Evolutionary conservation across 2,329 filamentous ascomycete species (phyloP), one percentile per base, ranked within the genome.

Genomic region (Colletotrichum sojae): DNA sequence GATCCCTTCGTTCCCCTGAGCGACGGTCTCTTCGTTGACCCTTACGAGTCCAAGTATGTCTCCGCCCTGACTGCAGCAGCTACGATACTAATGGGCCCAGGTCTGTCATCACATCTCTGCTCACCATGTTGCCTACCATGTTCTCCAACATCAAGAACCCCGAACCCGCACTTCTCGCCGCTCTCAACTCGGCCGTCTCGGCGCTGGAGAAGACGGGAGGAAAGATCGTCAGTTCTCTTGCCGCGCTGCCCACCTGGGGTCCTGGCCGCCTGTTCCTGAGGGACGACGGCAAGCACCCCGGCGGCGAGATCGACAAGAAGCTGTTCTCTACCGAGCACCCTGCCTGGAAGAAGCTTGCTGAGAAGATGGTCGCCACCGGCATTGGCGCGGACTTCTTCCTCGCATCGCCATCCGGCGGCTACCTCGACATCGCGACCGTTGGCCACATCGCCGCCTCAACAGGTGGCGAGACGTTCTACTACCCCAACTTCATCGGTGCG

Each of bases 401-500:
- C 74, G 95, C 94, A 22, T 92, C 96, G 12, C 94, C 96, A 1
- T 92, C 93, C 53, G 95, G 95, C 58, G 93, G 93, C 16, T 98
- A 97, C 80, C 88, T 98, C 54, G 95, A 98, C 75, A 91, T 98
- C 77, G 95, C 94, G 40, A 97, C 95, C 3, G 92, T 98, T 74
- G 94, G 95, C 49, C 92, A 97, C 79, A 89, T 97, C 22, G 89
- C 96, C 39, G 90, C 94, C 49, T 91, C 92, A 36, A 97, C 94
- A n/a, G 96, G 96, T 67, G 96, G 96, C 71, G 96, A 99, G 79
- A 93, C 92, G 0, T 99, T 95, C 81, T 98, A 97, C 82, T 99
- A 97, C 78, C 95, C 96, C 53, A 99, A 98, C 79, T 99, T 97
- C 83, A 91, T 97, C 68, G 90, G 92, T 8, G 93, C 93, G 8